Conservation (phyloP, 2,329 filamentous ascomycete species). For the Macrophomina phaseolina region DNA sequence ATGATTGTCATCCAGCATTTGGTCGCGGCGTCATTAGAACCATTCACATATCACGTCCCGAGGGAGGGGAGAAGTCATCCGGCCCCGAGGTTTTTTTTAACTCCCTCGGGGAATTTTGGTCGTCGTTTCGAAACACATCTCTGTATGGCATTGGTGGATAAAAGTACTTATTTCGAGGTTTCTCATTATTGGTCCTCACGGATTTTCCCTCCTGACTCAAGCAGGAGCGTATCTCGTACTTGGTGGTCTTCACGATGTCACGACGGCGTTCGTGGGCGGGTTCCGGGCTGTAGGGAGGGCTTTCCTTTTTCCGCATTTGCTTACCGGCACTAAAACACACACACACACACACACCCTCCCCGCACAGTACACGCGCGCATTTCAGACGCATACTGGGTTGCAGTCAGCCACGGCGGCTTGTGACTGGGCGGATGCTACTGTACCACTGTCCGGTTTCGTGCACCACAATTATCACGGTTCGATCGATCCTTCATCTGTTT, state of each 20-base stretch:
- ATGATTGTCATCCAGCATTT: slow-evolving; percentile 27
- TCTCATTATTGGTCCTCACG: slow-evolving; percentile 20
- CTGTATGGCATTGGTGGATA: slow-evolving; percentile 26
- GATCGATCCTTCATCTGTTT: slow-evolving; percentile 9
- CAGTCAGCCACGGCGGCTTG: not conserved
- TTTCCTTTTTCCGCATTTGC: slow-evolving; percentile 18
- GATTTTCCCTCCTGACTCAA: not conserved
- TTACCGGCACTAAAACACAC: not conserved
- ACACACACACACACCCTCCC: not conserved
- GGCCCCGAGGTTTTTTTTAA: not conserved
- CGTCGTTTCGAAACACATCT: slow-evolving; percentile 24
- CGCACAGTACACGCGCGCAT: not conserved
- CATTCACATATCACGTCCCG: slow-evolving; percentile 22
- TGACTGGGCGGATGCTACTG: not conserved
- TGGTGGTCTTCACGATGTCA: slow-evolving; percentile 27
- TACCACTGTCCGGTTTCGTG: not conserved
- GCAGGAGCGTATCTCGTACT: slow-evolving; percentile 23
- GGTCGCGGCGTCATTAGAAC: slow-evolving; percentile 27
- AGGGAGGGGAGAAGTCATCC: not conserved
- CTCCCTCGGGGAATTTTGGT: not conserved
- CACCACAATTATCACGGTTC: slow-evolving; percentile 12
- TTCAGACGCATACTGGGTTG: not conserved
- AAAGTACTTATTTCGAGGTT: slow-evolving; percentile 26
- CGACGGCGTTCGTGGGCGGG: slow-evolving; percentile 24
- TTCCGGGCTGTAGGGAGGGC: slow-evolving; percentile 13